Evolutionary conservation across 2,329 filamentous ascomycete genomes (phyloP).

Genomic region (Dothideomycetes sp.): DNA sequence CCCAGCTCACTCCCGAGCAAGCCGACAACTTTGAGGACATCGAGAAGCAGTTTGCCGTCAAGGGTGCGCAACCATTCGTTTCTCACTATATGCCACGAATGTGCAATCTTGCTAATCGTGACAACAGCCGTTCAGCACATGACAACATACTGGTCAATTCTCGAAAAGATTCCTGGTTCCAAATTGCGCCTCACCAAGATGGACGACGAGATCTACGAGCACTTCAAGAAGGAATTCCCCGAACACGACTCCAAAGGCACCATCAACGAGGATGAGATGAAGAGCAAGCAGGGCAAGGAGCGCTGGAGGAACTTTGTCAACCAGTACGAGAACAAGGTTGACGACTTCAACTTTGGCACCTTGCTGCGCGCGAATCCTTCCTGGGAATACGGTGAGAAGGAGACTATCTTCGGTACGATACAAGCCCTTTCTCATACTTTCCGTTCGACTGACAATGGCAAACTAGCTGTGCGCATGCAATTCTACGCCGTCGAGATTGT

Average conservation of each 20-base stretch:
- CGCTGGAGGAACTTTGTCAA: conserved; percentile 92
- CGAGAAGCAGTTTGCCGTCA: conserved; percentile 98
- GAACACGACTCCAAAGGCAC: conserved; percentile 77
- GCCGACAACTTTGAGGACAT: conserved; percentile 62
- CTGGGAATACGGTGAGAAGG: conserved; percentile 76
- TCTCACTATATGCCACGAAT: no score
- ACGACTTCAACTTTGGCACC: conserved; percentile 97
- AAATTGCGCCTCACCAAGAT: conserved; percentile 81
- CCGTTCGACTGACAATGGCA: conserved; percentile 3
- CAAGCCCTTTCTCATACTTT: neutral
- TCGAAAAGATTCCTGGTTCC: conserved; percentile 85
- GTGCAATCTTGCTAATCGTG: conserved; percentile 2
- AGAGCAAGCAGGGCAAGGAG: conserved; percentile 92
- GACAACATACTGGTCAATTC: conserved; percentile 92
- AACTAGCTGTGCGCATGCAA: conserved; percentile 60
- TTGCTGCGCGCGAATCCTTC: conserved; percentile 74
- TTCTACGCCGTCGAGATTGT: conserved; percentile 73
- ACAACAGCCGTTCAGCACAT: conserved; percentile 76
- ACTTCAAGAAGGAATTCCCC: conserved; percentile 80
- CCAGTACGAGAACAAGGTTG: conserved; percentile 86
- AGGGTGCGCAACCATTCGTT: conserved; percentile 47
- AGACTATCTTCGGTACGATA: conserved; percentile 76
- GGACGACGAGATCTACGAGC: conserved; percentile 88
- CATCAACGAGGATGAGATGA: conserved; percentile 90
- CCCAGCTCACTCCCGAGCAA: conserved; percentile 41